phyloP scores from a whole-genome alignment of 371 early-diverging fungal species.

The Cokeromyces recurvatus region DNA sequence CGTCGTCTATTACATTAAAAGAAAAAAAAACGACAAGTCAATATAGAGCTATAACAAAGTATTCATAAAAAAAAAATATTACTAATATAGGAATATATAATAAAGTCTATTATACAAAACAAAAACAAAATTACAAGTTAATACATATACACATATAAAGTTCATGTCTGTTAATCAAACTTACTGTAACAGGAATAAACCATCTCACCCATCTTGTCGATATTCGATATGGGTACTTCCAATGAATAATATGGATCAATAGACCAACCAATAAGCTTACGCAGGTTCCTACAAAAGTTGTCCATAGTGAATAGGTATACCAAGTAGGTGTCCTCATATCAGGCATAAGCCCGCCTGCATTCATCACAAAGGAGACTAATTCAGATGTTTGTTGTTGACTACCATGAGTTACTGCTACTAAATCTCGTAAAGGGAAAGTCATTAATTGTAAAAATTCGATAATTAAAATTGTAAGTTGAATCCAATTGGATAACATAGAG shows the following conservation, averaged over 20 bases:
- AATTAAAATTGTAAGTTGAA: slow-evolving; percentile 51
- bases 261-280: slow-evolving; percentile 28
- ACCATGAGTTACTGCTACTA: slow-evolving; percentile 35
- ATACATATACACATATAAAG: neutral
- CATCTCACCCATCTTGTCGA: slow-evolving; percentile 54
- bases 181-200: slow-evolving; percentile 57
- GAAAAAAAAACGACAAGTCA: too few species aligned
- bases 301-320: slow-evolving; percentile 49
- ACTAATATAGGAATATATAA: slow-evolving; percentile 46
- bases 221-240: slow-evolving; percentile 36
- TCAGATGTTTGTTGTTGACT: slow-evolving; percentile 11
- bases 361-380: slow-evolving; percentile 28
- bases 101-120: slow-evolving; percentile 23
- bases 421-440: slow-evolving; percentile 52
- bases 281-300: slow-evolving; percentile 28
- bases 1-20: slow-evolving; percentile 44
- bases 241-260: slow-evolving; percentile 32
- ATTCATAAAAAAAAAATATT: neutral
- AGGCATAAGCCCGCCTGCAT: slow-evolving; percentile 45
- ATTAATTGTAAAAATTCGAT: slow-evolving; percentile 59
- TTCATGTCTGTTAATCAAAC: too few species aligned
- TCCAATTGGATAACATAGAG: slow-evolving; percentile 49
- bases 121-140: neutral
- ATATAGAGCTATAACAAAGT: neutral
- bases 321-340: slow-evolving; percentile 48